Percentiles rank a stretch among this genome's conserved stretches.
These are phyloP conservation scores for Alloteropsis angusta DNA, from an alignment of 202 grass and related monocot genomes.

Conservation along the genomic window DNA sequence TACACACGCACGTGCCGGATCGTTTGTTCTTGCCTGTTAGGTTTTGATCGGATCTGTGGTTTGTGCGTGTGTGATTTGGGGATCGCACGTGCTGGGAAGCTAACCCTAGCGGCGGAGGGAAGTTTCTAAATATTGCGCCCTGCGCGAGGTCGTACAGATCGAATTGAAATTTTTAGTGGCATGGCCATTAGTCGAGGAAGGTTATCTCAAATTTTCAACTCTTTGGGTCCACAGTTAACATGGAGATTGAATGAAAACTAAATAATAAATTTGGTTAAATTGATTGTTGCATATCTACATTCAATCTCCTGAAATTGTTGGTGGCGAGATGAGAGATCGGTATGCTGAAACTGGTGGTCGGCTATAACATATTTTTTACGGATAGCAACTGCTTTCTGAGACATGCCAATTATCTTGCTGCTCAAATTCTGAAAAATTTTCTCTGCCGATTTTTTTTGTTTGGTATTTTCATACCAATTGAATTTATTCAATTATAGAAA, in stretches of 20 bases:
- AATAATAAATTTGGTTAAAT: not conserved
- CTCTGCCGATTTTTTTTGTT: not conserved
- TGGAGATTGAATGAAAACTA: not conserved
- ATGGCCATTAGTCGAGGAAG: not conserved
- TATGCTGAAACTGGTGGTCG: not conserved
- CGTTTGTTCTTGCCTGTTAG: constrained; percentile 36
- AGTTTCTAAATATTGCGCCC: not conserved
- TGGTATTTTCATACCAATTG: not conserved
- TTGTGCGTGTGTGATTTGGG: constrained; percentile 46
- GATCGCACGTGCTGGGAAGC: constrained; percentile 10
- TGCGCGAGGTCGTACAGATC: not conserved
- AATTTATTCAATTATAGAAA: too few relatives aligned
- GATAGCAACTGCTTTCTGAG: not conserved
- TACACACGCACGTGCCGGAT: constrained; percentile 47
- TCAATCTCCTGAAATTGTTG: too few relatives aligned
- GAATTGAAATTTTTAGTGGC: not conserved
- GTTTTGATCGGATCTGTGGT: constrained; percentile 38
- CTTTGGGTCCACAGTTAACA: not conserved
- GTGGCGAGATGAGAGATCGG: not conserved
- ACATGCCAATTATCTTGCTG: not conserved
- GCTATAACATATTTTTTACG: not conserved
- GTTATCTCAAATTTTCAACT: not conserved
- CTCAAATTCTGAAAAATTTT: not conserved
- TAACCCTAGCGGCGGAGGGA: not conserved
- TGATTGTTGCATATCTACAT: not conserved